Evolutionary conservation across 2,329 filamentous ascomycete genomes (phyloP).

Genomic region (Leptographium lundbergii): DNA sequence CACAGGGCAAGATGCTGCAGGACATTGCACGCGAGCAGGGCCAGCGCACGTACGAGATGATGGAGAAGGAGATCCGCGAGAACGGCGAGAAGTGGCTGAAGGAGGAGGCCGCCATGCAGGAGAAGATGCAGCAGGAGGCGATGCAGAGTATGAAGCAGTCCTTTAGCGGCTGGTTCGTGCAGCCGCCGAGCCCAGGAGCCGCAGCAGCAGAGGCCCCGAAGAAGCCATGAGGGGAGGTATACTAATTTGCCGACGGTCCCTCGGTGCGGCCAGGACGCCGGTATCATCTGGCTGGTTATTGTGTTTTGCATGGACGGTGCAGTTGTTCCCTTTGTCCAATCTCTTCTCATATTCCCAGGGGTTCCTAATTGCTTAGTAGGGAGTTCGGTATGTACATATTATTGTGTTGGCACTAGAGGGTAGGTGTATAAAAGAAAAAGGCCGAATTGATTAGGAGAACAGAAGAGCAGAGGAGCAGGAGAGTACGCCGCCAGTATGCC

Average conservation of each 20-base stretch:
- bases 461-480: no score
- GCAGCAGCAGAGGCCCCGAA: not conserved
- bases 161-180: constrained; percentile 45
- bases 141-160: constrained; percentile 86
- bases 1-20: constrained; percentile 92
- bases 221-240: not conserved
- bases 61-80: constrained; percentile 83
- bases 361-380: not conserved
- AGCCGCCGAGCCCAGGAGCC: not conserved
- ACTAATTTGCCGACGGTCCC: no score
- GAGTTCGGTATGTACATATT: not conserved
- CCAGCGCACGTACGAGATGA: constrained; percentile 74
- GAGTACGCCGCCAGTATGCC: not conserved
- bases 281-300: not conserved
- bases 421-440: not conserved
- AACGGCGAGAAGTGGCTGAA: constrained; percentile 94
- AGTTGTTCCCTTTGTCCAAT: not conserved
- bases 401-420: not conserved
- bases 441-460: not conserved
- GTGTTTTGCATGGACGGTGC: not conserved
- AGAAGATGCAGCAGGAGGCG: constrained; percentile 79
- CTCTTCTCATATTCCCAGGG: not conserved
- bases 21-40: constrained; percentile 89
- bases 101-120: constrained; percentile 79
- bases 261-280: not conserved